phyloP scores from a whole-genome alignment of 768 basidiomycete species.

The Suillus lakei region DNA sequence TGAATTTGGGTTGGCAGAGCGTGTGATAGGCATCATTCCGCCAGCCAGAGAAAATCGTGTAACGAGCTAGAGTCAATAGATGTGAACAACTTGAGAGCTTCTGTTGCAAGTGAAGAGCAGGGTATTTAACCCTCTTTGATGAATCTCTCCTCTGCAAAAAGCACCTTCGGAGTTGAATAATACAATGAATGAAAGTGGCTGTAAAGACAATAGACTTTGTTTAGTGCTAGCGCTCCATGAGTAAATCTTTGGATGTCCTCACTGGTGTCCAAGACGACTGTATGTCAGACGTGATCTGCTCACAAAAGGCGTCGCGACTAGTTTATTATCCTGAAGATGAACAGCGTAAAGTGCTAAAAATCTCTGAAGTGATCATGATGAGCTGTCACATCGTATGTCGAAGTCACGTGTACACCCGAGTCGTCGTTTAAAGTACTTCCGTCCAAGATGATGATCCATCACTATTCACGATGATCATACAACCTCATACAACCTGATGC shows the following conservation, averaged over 20 bases:
- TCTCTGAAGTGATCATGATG: background rate
- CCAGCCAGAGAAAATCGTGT: background rate
- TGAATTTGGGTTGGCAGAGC: constrained; percentile 26
- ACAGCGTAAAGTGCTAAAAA: too few species aligned
- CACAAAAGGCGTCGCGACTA: background rate
- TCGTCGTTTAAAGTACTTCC: too few species aligned
- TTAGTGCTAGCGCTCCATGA: background rate
- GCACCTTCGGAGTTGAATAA: background rate
- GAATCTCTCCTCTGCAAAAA: background rate
- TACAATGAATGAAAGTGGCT: background rate
- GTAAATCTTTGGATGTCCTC: background rate
- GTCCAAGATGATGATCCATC: too few species aligned
- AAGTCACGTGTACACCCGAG: background rate
- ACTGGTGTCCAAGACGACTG: constrained; percentile 1
- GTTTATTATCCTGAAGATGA: background rate
- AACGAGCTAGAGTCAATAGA: too few species aligned
- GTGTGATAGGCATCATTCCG: constrained; percentile 33
- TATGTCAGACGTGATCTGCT: background rate
- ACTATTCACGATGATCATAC: too few species aligned
- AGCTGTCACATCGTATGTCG: background rate
- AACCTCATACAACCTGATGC: too few species aligned
- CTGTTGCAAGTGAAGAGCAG: background rate
- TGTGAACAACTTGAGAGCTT: background rate
- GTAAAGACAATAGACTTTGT: constrained; percentile 5
- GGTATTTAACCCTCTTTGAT: background rate